phyloP scores from a whole-genome alignment of 805 yeast genomes.

The Metschnikowia kunwiensis region DNA sequence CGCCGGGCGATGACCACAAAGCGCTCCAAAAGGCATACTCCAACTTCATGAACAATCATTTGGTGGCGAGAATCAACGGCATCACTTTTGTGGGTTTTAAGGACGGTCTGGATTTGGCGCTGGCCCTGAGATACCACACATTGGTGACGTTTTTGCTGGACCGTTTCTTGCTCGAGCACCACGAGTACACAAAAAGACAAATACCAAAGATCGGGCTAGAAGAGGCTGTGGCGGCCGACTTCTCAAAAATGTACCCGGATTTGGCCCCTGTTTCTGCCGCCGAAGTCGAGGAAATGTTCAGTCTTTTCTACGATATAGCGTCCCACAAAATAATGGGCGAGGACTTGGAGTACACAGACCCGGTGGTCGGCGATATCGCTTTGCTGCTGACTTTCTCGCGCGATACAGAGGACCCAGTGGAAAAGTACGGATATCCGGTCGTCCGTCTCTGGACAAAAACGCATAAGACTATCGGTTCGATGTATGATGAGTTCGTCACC shows the following conservation, averaged over 20 bases:
- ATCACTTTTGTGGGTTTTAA: neutral
- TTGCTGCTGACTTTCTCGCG: neutral
- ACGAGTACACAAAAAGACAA: slow-evolving; percentile 1
- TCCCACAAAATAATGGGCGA: slow-evolving; percentile 25
- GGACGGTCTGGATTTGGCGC: slow-evolving; percentile 15
- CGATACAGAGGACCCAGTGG: slow-evolving; percentile 18
- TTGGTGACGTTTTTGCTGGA: slow-evolving; percentile 23
- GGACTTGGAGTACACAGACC: slow-evolving; percentile 27
- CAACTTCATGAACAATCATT: too few species aligned
- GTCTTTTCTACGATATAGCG: slow-evolving; percentile 29
- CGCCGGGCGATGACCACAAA: neutral
- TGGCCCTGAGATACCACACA: slow-evolving; percentile 16
- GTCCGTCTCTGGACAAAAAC: slow-evolving; percentile 8
- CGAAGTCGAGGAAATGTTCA: slow-evolving; percentile 27
- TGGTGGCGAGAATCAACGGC: neutral
- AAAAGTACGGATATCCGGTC: slow-evolving; percentile 23
- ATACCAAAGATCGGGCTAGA: slow-evolving; percentile 3
- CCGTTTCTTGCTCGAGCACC: slow-evolving; percentile 27
- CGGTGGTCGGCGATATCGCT: slow-evolving; percentile 21
- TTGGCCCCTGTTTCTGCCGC: slow-evolving; percentile 22
- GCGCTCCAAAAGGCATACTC: too few species aligned
- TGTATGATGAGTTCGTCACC: slow-evolving; percentile 3
- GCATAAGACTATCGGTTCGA: neutral
- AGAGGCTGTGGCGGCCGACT: slow-evolving; percentile 14
- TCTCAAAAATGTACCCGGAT: slow-evolving; percentile 21